These are phyloP conservation scores for Coemansia sp. DNA, from an alignment of 192 early-diverging fungal species.

Conservation along the genomic window DNA sequence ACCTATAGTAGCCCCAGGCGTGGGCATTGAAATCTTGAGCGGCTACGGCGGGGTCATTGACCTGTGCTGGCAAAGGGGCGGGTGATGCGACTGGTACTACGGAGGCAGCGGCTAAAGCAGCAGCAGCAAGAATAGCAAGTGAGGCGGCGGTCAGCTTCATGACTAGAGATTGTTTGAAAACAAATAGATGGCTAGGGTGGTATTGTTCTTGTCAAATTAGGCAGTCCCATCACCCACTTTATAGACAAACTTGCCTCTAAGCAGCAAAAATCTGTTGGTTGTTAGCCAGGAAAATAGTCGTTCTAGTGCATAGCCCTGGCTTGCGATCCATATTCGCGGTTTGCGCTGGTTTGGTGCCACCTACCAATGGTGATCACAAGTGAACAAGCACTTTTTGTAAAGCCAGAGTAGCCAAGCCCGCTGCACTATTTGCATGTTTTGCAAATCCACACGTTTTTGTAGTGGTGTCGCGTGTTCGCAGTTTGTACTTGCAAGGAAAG, in stretches of 20 bases:
- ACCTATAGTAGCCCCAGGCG: not conserved
- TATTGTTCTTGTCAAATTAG: not conserved
- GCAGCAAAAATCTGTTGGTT: not conserved
- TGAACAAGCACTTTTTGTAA: not conserved
- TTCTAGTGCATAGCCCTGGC: not conserved
- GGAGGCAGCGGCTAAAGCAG: not conserved
- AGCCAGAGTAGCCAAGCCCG: not conserved
- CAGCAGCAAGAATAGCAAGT: not conserved
- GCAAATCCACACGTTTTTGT: not conserved
- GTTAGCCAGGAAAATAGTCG: not conserved
- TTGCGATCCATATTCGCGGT: not conserved
- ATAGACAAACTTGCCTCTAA: not conserved
- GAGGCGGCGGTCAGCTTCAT: not conserved
- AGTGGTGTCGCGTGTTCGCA: not conserved
- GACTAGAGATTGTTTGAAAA: not conserved
- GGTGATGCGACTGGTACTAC: not conserved
- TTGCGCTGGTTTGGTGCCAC: not conserved
- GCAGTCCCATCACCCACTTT: not conserved
- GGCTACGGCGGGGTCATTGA: not conserved
- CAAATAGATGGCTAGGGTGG: not conserved
- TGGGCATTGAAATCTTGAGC: not conserved
- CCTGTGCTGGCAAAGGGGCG: not conserved
- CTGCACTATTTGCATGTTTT: not conserved
- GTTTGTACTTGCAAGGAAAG: not conserved
- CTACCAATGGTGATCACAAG: not conserved